These are phyloP conservation scores for Datisca glomerata DNA, from an alignment of 306 rosid genomes.

Conservation along the genomic window DNA sequence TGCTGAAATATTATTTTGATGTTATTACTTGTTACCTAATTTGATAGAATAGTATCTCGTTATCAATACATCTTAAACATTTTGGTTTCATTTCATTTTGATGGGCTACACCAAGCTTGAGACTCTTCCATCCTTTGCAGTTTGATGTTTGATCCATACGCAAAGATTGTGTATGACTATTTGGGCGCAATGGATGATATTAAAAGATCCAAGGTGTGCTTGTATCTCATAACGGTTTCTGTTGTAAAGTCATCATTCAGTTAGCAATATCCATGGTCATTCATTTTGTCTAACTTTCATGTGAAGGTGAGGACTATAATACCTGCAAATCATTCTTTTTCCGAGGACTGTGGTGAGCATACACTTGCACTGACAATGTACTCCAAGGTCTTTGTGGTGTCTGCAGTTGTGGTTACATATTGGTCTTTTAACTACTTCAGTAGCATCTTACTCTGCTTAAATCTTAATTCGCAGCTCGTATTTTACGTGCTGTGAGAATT, in stretches of 20 bases:
- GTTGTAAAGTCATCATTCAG: constrained; percentile 12
- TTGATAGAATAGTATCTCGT: too few species aligned
- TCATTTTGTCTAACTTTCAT: constrained; percentile 8
- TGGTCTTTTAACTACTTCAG: neutral
- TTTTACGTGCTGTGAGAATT: constrained; percentile 27
- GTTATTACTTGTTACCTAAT: too few species aligned
- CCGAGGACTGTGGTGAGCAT: constrained; percentile 28
- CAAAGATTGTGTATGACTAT: constrained; percentile 24
- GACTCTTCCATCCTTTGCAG: constrained; percentile 20
- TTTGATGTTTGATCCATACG: constrained; percentile 28
- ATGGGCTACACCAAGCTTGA: neutral
- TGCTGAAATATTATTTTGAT: too few species aligned
- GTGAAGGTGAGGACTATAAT: constrained; percentile 23
- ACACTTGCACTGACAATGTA: too few species aligned
- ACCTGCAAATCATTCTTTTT: constrained; percentile 26
- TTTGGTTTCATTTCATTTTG: neutral
- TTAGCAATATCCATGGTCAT: neutral
- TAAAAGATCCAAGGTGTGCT: constrained; percentile 24
- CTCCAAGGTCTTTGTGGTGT: too few species aligned
- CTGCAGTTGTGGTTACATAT: too few species aligned
- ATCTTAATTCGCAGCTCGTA: constrained; percentile 19
- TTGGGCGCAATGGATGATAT: constrained; percentile 25
- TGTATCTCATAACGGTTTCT: constrained; percentile 5
- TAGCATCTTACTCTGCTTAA: constrained; percentile 5
- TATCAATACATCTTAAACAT: neutral